These are phyloP conservation scores for Bacidia gigantensis DNA, from an alignment of 495 filamentous ascomycete genomes.

Conservation along the genomic window DNA sequence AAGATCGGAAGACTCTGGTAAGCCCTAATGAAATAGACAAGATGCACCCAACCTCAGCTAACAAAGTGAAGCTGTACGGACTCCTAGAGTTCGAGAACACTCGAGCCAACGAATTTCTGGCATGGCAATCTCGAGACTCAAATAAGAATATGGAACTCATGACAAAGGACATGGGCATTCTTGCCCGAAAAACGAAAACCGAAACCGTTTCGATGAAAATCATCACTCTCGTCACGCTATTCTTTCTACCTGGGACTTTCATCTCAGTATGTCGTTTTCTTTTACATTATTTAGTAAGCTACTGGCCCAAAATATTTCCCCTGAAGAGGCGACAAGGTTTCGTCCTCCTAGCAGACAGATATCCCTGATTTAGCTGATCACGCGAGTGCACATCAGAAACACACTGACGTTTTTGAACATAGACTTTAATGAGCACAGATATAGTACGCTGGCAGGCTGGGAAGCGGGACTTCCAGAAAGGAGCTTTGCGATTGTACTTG, in stretches of 20 bases:
- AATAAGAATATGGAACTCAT: slow-evolving; percentile 20
- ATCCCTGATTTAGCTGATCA: too few species aligned
- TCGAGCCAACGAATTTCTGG: slow-evolving; percentile 10
- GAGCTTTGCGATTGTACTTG: too few species aligned
- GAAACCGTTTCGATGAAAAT: slow-evolving; percentile 31
- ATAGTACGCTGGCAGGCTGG: too few species aligned
- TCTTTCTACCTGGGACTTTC: slow-evolving; percentile 31
- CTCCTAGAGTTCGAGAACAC: slow-evolving; percentile 14
- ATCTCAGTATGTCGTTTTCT: slow-evolving; percentile 22
- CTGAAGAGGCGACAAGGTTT: too few species aligned
- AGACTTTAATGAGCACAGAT: too few species aligned
- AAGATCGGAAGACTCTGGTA: slow-evolving; percentile 15
- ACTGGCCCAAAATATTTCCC: too few species aligned
- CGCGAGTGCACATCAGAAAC: too few species aligned
- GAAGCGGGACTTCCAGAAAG: too few species aligned
- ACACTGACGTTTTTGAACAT: too few species aligned
- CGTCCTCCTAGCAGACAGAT: too few species aligned
- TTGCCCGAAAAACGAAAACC: slow-evolving; percentile 26
- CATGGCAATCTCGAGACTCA: slow-evolving; percentile 7
- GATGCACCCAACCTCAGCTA: neutral
- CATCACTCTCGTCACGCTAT: slow-evolving; percentile 28
- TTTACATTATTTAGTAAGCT: too few species aligned
- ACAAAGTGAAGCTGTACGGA: slow-evolving; percentile 5
- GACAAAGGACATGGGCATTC: slow-evolving; percentile 25
- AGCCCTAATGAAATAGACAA: neutral